Evolutionary conservation across 1,139 yeast species (phyloP).

Genomic region (Geotrichum aggregatum): DNA sequence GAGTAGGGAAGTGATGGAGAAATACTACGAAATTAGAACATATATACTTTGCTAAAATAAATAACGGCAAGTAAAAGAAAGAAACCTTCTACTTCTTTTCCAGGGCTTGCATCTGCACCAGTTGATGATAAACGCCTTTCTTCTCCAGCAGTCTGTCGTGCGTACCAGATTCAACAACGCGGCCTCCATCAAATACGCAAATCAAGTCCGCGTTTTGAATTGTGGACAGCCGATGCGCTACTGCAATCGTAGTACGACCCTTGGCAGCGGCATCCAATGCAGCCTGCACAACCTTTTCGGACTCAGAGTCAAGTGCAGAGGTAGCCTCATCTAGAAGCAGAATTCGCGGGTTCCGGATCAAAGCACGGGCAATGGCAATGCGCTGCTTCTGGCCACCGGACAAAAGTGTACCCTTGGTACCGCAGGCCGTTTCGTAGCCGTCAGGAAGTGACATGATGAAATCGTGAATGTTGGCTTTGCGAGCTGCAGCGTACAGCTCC

Average conservation of each 20-base stretch:
- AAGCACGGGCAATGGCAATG: constrained; percentile 71
- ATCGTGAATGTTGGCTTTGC: constrained; percentile 73
- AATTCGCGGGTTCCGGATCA: constrained; percentile 64
- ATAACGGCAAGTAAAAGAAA: no score
- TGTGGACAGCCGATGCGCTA: constrained; percentile 87
- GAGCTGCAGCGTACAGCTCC: constrained; percentile 60
- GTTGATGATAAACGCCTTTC: constrained; percentile 41
- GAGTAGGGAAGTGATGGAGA: no score
- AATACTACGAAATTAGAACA: no score
- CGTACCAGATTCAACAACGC: constrained; percentile 67
- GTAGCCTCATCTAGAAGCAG: constrained; percentile 75
- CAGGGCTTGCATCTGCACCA: constrained; percentile 38
- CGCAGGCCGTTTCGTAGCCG: constrained; percentile 76
- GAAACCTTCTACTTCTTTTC: not conserved
- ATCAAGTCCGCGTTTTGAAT: constrained; percentile 90
- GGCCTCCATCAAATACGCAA: constrained; percentile 71
- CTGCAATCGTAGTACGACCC: constrained; percentile 79
- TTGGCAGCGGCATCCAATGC: constrained; percentile 58
- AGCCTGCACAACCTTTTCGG: constrained; percentile 73
- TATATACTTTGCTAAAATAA: no score
- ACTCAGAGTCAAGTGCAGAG: constrained; percentile 71
- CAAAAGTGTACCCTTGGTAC: constrained; percentile 73
- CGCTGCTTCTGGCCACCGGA: constrained; percentile 88
- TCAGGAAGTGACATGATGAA: constrained; percentile 76
- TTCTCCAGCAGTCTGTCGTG: constrained; percentile 40